These are phyloP conservation scores for Phytopythium vexans DNA, from an alignment of 352 stramenopile genomes.

Conservation along the genomic window DNA sequence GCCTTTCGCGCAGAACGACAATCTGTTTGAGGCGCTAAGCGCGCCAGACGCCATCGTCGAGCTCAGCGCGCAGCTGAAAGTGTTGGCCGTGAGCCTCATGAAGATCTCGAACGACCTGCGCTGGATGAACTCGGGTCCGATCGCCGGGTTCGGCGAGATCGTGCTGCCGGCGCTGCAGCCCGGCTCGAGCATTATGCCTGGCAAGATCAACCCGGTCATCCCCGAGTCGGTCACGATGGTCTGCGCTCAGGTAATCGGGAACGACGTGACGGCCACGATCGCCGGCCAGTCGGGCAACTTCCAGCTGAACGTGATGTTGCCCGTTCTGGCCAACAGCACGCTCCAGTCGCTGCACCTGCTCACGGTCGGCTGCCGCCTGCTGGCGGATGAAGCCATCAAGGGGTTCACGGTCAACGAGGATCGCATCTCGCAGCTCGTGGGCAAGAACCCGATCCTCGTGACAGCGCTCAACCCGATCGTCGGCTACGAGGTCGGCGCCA, in stretches of 20 bases:
- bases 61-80: slow-evolving; percentile 90
- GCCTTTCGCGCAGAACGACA: slow-evolving; percentile 49
- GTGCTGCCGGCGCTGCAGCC: slow-evolving; percentile 90
- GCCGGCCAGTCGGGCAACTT: slow-evolving; percentile 47
- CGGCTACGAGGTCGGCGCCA: slow-evolving; percentile 49
- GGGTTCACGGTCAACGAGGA: slow-evolving; percentile 42
- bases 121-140: slow-evolving; percentile 89
- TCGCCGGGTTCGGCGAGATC: slow-evolving; percentile 92
- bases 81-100: slow-evolving; percentile 87
- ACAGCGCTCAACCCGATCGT: slow-evolving; percentile 57
- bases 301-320: slow-evolving; percentile 64
- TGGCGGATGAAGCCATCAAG: slow-evolving; percentile 42
- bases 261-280: slow-evolving; percentile 50
- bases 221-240: slow-evolving; percentile 55
- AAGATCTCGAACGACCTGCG: slow-evolving; percentile 96
- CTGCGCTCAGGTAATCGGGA: slow-evolving; percentile 55
- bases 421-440: slow-evolving; percentile 42
- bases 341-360: slow-evolving; percentile 45
- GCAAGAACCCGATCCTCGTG: slow-evolving; percentile 55
- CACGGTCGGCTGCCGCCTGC: slow-evolving; percentile 28
- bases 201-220: slow-evolving; percentile 94
- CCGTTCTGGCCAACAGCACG: slow-evolving; percentile 46
- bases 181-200: slow-evolving; percentile 95
- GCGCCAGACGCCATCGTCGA: slow-evolving; percentile 93
- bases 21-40: slow-evolving; percentile 86